phyloP scores from a whole-genome alignment of 768 basidiomycete species.

The Suillus occidentalis region DNA sequence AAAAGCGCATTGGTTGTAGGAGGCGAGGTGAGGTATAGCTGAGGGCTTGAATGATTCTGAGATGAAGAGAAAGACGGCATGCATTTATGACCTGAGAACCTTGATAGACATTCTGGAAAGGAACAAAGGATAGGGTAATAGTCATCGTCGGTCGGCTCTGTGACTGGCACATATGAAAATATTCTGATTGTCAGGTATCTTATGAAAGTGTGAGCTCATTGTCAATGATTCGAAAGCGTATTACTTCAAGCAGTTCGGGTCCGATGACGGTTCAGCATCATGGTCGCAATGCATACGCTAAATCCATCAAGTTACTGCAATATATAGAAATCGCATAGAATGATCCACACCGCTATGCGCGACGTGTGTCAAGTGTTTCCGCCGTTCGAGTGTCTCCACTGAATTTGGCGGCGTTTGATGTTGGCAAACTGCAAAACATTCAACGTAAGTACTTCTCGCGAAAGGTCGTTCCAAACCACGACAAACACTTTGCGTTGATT shows the following conservation, averaged over 20 bases:
- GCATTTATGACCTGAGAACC: not conserved
- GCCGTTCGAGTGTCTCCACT: not conserved
- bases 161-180: not conserved
- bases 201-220: not conserved
- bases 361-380: not conserved
- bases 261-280: not conserved
- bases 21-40: not conserved
- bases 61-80: not conserved
- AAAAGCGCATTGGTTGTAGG: not conserved
- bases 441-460: not conserved
- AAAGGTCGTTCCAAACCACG: too few relatives aligned
- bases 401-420: not conserved
- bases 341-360: not conserved
- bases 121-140: not conserved
- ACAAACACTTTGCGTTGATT: constrained; percentile 22
- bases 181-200: not conserved
- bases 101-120: not conserved
- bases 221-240: not conserved
- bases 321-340: not conserved
- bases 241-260: not conserved
- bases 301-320: not conserved
- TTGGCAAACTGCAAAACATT: not conserved
- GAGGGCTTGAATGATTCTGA: not conserved
- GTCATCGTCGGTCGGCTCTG: not conserved
- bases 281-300: not conserved